These are phyloP conservation scores for Neopestalotiopsis sp. DNA, from an alignment of 2,329 filamentous ascomycete genomes.

Conservation along the genomic window DNA sequence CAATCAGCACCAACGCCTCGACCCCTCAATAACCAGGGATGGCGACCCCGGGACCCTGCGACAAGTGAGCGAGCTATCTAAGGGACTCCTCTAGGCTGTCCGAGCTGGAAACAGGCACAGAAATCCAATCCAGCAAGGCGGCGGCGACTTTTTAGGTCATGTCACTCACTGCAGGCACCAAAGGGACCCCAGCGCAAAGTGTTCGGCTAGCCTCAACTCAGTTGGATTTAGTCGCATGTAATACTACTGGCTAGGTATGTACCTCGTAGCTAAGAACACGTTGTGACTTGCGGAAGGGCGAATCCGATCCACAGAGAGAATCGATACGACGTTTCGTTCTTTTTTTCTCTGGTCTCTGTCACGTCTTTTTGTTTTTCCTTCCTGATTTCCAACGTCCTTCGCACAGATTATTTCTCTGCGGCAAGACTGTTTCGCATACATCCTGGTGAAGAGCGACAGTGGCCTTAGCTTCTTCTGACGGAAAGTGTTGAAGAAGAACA, in stretches of 20 bases:
- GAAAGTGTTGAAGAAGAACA: background rate
- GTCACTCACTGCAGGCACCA: background rate
- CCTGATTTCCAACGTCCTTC: constrained; percentile 17
- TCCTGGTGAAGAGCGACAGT: constrained; percentile 2
- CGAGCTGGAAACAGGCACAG: constrained; percentile 1
- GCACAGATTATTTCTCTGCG: constrained; percentile 18
- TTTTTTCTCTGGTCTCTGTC: constrained; percentile 17
- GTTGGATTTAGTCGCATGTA: background rate
- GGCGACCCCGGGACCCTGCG: constrained; percentile 1
- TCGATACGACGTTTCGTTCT: constrained; percentile 17
- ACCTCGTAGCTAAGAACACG: constrained; percentile 21
- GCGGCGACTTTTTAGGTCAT: constrained; percentile 10
- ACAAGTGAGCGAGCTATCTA: background rate
- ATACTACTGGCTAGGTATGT: background rate
- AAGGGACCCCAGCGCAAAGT: background rate
- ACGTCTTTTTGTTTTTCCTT: background rate
- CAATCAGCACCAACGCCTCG: constrained; percentile 12
- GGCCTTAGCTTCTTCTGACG: background rate
- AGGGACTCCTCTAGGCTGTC: background rate
- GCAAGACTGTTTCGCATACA: background rate
- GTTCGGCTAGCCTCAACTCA: constrained; percentile 12
- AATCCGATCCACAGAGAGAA: constrained; percentile 8
- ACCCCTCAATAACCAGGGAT: constrained; percentile 13
- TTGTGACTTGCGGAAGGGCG: constrained; percentile 15
- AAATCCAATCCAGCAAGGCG: constrained; percentile 9